Evolutionary conservation across 371 early-diverging fungal genomes (phyloP), one percentile per base, ranked within the genome.

Genomic region (Mucor sp.): DNA sequence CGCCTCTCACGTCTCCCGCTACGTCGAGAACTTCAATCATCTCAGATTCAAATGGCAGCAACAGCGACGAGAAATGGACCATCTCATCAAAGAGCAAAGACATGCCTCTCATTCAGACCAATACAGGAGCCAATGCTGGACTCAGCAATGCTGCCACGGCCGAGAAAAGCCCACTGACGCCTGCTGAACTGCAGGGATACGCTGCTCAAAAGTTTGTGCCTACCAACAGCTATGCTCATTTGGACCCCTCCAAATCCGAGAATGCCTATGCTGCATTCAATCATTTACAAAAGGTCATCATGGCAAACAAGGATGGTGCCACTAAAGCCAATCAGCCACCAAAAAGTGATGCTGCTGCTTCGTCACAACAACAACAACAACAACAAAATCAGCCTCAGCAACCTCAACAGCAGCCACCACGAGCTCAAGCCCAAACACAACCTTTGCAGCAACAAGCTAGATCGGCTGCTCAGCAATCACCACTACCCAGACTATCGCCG

Each of bases 111-210:
- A 23, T 47, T 50, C 58, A 44, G 41, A 21, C 41, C 0, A 50
- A 50, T 23, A 23, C 50, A 3, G 50, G 50, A 23, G 50, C 48
- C n/a, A 48, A 17, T 43, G 15, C 43, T 43, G 43, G 43, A 3
- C 17, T n/a, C 3, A 43, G 23, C 21, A 33, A 33, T 33, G 33
- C 14, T 1, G 12, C 37, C 1, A 37, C 37, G 12, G 19, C 27
- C 30, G n/a, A 58, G 14, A 43, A 47, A 23, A 59, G 14, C 19
- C 59, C 65, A 1, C 33, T 39, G 28, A 72, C 72, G 9, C 72
- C 72, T 37, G 61, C 72, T 48, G 68, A 72, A 27, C 55, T 67
- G 5, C 72, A 72, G 41, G 72, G 72, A 6, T 68, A 32, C 62
- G 62, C 68, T 9, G 64, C 72, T 27, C 30, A 65, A 17, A 72